Conservation (phyloP, 176 grass and related monocot species). For the Typha latifolia region DNA sequence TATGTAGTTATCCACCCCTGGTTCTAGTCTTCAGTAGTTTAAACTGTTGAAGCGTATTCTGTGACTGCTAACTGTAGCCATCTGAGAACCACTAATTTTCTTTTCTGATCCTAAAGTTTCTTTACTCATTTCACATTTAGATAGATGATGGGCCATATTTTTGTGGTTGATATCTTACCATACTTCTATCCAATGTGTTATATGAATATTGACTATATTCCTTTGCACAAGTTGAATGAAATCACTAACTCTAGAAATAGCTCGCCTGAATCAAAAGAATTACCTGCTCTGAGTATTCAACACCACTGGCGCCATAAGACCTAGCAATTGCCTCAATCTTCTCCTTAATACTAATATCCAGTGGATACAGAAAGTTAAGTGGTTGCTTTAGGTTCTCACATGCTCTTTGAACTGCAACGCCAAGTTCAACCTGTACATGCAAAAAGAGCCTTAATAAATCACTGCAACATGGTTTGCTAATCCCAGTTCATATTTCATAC, state of each 20-base stretch:
- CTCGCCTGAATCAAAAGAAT: not conserved
- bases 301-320: conserved; percentile 75
- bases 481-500: not conserved
- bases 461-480: not conserved
- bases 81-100: too few species aligned
- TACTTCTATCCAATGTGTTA: not conserved
- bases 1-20: too few species aligned
- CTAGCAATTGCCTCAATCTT: conserved; percentile 92
- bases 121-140: too few species aligned
- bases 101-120: too few species aligned
- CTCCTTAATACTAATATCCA: conserved; percentile 79
- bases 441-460: not conserved
- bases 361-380: conserved; percentile 80
- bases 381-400: conserved; percentile 66
- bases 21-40: too few species aligned
- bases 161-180: not conserved
- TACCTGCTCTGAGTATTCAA: conserved; percentile 94
- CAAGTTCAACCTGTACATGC: conserved; percentile 68
- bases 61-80: too few species aligned
- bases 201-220: not conserved
- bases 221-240: not conserved
- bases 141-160: not conserved
- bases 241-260: not conserved
- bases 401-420: conserved; percentile 76
- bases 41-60: too few species aligned